phyloP scores from a whole-genome alignment of 23 red algal species.

The Chondrus crispus region DNA sequence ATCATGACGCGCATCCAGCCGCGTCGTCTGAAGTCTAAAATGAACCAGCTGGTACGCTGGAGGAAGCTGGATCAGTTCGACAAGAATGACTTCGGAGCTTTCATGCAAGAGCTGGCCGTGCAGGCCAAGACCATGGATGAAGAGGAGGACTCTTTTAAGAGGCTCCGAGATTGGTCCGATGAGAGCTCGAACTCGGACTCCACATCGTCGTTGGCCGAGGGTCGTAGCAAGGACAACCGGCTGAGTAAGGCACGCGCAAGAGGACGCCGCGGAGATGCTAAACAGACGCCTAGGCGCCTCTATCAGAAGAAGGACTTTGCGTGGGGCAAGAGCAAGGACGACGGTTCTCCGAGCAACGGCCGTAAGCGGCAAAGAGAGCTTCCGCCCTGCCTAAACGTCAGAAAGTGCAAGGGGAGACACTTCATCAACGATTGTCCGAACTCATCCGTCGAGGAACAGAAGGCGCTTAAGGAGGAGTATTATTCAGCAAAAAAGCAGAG shows the following conservation, averaged over 20 bases:
- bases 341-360: background rate
- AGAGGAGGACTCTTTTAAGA: background rate
- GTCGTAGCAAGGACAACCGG: background rate
- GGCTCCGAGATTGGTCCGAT: background rate
- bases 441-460: background rate
- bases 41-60: constrained; percentile 15
- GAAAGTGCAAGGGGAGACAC: background rate
- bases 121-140: constrained; percentile 20
- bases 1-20: constrained; percentile 4
- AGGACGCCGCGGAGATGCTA: background rate
- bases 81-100: constrained; percentile 22
- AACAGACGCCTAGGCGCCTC: background rate
- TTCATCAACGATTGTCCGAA: background rate
- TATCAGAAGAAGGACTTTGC: background rate
- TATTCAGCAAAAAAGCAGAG: background rate
- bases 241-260: background rate
- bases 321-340: background rate
- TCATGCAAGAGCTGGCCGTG: constrained; percentile 28
- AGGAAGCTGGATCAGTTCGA: constrained; percentile 26
- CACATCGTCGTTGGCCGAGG: background rate
- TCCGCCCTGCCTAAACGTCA: background rate
- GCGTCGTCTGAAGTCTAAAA: background rate
- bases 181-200: background rate
- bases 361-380: background rate
- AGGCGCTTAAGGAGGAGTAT: background rate